Percentiles rank a stretch among this genome's conserved stretches.
phyloP scores from a whole-genome alignment of 768 basidiomycete species.

The Lentinula boryana region DNA sequence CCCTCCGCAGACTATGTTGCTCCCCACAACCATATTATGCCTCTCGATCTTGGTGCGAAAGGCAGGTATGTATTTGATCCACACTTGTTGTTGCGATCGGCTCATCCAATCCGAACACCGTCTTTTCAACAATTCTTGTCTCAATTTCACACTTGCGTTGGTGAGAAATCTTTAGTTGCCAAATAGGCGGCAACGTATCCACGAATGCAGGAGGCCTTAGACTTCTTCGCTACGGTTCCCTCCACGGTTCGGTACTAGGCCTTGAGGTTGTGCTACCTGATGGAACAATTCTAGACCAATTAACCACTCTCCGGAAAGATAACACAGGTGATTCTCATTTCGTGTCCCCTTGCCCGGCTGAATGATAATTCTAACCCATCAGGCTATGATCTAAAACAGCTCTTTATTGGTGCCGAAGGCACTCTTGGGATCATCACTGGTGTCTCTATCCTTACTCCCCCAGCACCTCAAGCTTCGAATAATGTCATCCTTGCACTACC shows the following conservation, averaged over 20 bases:
- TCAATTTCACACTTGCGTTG: neutral
- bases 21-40: conserved; percentile 91
- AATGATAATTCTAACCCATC: neutral
- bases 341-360: neutral
- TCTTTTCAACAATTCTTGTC: neutral
- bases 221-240: conserved; percentile 87
- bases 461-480: conserved; percentile 76
- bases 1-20: conserved; percentile 57
- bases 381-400: conserved; percentile 98
- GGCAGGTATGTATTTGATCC: conserved; percentile 55
- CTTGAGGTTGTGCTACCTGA: conserved; percentile 95
- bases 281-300: conserved; percentile 83
- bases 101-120: conserved; percentile 3
- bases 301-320: conserved; percentile 91
- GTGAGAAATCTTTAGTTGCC: conserved; percentile 54
- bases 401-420: conserved; percentile 97
- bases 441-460: conserved; percentile 89
- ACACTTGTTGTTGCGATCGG: neutral
- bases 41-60: conserved; percentile 92
- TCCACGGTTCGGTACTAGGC: conserved; percentile 93
- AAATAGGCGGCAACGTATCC: conserved; percentile 95
- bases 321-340: conserved; percentile 69
- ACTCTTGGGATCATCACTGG: conserved; percentile 94
- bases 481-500: conserved; percentile 90
- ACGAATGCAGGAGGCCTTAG: conserved; percentile 98